Evolutionary conservation across 78 protist species (phyloP).

Genomic region (Chrysochromulina parva): DNA sequence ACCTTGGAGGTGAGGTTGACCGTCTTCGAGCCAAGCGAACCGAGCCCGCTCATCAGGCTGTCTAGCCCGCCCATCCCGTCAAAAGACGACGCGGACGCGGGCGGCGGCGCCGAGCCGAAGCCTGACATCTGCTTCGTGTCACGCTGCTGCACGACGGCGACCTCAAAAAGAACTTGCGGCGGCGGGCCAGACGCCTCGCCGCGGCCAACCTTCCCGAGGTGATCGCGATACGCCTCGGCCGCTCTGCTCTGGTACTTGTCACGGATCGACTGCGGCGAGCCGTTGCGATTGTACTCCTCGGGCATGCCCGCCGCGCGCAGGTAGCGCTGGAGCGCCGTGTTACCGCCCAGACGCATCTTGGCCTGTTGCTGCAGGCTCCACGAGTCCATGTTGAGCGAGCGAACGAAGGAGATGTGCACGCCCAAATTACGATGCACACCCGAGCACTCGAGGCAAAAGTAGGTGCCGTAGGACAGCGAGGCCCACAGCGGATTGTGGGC

Average conservation of each 20-base stretch:
- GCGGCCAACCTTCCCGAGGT: no score
- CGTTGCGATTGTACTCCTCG: not conserved
- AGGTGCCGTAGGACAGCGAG: constrained; percentile 68
- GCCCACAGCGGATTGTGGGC: constrained; percentile 72
- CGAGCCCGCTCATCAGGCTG: no score
- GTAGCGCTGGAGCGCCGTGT: not conserved
- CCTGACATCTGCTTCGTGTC: no score
- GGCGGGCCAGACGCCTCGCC: no score
- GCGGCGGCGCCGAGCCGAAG: no score
- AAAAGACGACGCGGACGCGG: no score
- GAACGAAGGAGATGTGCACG: constrained; percentile 76
- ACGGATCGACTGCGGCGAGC: not conserved
- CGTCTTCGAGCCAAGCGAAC: no score
- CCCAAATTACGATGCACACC: constrained; percentile 80
- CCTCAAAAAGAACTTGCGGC: no score
- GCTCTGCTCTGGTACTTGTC: not conserved
- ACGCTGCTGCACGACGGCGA: no score
- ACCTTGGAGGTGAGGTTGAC: no score
- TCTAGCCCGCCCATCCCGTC: no score
- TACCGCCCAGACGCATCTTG: not conserved
- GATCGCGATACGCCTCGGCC: not conserved
- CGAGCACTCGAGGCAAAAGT: constrained; percentile 77
- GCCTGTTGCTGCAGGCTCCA: not conserved
- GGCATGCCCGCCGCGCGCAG: not conserved
- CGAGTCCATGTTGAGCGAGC: constrained; percentile 12